Base-by-base conservation (phyloP, 2,329 filamentous ascomycete genomes). In the Neofusicoccum cordaticola region DNA sequence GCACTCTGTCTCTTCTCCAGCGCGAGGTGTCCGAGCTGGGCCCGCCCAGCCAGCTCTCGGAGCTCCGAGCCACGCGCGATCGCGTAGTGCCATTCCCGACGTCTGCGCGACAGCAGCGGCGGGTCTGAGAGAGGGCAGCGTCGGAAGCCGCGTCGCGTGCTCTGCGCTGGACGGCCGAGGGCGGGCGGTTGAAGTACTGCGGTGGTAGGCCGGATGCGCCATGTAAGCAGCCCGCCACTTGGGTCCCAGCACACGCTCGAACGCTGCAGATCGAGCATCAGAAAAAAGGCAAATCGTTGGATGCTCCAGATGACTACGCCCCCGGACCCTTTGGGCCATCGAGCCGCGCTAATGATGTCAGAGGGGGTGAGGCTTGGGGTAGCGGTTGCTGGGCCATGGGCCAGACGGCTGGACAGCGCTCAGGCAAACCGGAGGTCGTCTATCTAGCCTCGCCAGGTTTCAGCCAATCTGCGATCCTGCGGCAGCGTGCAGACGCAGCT, bases 291-390 rank as follows among this genome's bases (percentile, higher is more conserved):
- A 19, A 15, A 39, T 52, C 8, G 5, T n/a, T 13, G 5, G 56
- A 22, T 35, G 56, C 56, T 60, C 35, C 56, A 60, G 56, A 45
- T 60, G 56, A 60, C 42, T n/a, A 37, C 56, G 42, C 42, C 56
- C 9, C 53, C 53, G n/a, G 37, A 42, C 35, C 12, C 12, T 31
- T 42, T 11, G 4, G 19, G 52, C 7, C 3, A 42, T 56, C 37
- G 52, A 42, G 37, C 52, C 22, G 56, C 41, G 53, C 11, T 37
- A 19, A 35, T 60, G 56, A 60, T 60, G 56, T 60, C 56, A 47
- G 41, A 17, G 31, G 42, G n/a, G 8, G 19, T 22, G 39, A 15
- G 27, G 52, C n/a, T n/a, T 35, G 47, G 3, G 15, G n/a, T 2
- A 9, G 5, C 12, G 19, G 19, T 31, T 13, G 47, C 4, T 5